A percentile compares a stretch with the other conserved stretches of the same genome.
phyloP scores from a whole-genome alignment of 1,284 basidiomycete genomes.

The Mycena citricolor region DNA sequence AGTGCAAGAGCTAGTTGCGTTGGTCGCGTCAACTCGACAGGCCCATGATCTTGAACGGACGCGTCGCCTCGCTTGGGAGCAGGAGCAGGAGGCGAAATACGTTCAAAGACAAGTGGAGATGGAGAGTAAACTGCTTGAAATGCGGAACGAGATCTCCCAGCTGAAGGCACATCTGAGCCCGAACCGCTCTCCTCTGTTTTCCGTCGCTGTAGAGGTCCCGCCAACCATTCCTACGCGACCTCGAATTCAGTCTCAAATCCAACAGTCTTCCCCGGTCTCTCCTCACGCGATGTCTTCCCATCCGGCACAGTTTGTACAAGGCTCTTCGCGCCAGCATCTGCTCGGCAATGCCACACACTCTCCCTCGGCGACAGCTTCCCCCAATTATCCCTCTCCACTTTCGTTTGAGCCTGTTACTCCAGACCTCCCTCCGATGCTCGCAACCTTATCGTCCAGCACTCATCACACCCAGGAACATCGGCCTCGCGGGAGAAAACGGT shows the following conservation, averaged over 20 bases:
- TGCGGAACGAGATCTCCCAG: slow-evolving; percentile 56
- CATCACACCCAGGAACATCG: slow-evolving; percentile 22
- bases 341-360: slow-evolving; percentile 20
- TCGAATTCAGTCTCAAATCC: too few relatives aligned
- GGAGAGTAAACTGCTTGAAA: slow-evolving; percentile 54
- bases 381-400: slow-evolving; percentile 15
- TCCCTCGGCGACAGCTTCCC: slow-evolving; percentile 16
- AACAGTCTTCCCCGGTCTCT: too few relatives aligned
- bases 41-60: slow-evolving; percentile 58
- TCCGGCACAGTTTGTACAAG: slow-evolving; percentile 40
- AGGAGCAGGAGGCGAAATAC: slow-evolving; percentile 61
- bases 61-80: slow-evolving; percentile 63
- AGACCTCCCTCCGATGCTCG: too few relatives aligned
- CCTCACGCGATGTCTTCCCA: slow-evolving; percentile 29
- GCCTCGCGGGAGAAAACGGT: slow-evolving; percentile 32
- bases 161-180: slow-evolving; percentile 45
- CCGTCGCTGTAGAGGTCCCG: too few relatives aligned
- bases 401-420: slow-evolving; percentile 28
- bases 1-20: slow-evolving; percentile 57
- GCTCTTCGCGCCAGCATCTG: slow-evolving; percentile 38
- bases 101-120: slow-evolving; percentile 55
- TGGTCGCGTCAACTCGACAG: slow-evolving; percentile 51
- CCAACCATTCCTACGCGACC: too few relatives aligned
- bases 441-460: too few relatives aligned
- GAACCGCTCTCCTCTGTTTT: slow-evolving; percentile 9